A percentile compares a stretch with the other conserved stretches of the same genome.
Conservation (phyloP, 163 green algal genomes). For the Smithsoniella earleae region DNA sequence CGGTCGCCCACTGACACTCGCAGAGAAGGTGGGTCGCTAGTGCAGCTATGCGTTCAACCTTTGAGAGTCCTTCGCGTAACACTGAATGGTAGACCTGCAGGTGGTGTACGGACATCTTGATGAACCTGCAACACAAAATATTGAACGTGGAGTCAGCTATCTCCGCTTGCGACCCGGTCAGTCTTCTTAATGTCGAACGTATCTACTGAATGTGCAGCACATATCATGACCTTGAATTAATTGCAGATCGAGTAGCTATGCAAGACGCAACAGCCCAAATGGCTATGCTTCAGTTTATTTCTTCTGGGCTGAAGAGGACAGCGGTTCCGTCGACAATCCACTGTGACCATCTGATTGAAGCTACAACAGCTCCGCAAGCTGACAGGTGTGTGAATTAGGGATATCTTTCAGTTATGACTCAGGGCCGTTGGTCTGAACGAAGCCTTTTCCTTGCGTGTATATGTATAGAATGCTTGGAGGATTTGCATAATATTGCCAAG, state of each 20-base stretch:
- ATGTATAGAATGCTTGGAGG: not conserved
- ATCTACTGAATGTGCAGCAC: not conserved
- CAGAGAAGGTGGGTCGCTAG: constrained; percentile 74
- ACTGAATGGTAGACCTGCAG: constrained; percentile 35
- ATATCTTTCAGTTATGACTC: too few species aligned
- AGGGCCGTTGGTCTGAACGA: too few species aligned
- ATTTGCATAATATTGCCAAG: too few species aligned
- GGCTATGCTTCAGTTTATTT: constrained; percentile 97
- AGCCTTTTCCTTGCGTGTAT: too few species aligned
- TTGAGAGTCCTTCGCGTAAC: not conserved
- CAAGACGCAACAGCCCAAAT: constrained; percentile 96
- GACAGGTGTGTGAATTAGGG: constrained; percentile 50
- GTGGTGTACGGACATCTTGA: constrained; percentile 91
- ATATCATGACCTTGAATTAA: too few species aligned
- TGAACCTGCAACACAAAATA: constrained; percentile 74
- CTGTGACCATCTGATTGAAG: constrained; percentile 94
- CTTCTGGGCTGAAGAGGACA: constrained; percentile 76
- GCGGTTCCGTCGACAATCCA: constrained; percentile 90
- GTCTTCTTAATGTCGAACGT: not conserved
- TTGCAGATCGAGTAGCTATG: constrained; percentile 88
- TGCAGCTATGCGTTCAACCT: not conserved
- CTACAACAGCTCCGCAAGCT: constrained; percentile 76
- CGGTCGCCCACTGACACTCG: constrained; percentile 79
- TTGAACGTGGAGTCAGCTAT: constrained; percentile 79
- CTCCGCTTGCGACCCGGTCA: constrained; percentile 75